Conservation (phyloP, 228 moss, liverwort and hornwort genomes). For the Sphagnum fallax region DNA sequence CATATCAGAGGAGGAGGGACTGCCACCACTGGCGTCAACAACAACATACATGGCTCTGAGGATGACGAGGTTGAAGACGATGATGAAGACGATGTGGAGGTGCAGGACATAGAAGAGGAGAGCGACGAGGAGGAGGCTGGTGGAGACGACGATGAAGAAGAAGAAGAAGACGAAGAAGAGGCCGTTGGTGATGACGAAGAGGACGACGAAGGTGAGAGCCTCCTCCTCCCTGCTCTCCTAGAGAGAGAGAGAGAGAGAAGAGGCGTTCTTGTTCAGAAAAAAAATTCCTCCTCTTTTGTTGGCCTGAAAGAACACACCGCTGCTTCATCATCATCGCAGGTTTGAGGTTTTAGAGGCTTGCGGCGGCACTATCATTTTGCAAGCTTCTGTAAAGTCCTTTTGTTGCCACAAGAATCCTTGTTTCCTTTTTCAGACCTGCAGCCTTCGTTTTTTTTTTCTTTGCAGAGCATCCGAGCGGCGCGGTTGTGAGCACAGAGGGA, state of each 20-base stretch:
- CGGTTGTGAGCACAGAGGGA: slow-evolving; percentile 56
- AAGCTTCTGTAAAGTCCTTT: too few species aligned
- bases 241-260: too few species aligned
- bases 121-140: slow-evolving; percentile 57
- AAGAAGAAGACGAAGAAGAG: slow-evolving; percentile 44
- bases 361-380: too few species aligned
- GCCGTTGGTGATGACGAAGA: slow-evolving; percentile 3
- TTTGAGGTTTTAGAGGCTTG: too few species aligned
- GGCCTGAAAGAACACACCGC: too few species aligned
- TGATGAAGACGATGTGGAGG: slow-evolving; percentile 72
- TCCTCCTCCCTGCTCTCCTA: too few species aligned
- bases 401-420: too few species aligned
- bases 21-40: not conserved
- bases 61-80: slow-evolving; percentile 73
- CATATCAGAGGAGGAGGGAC: slow-evolving; percentile 13
- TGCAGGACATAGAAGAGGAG: slow-evolving; percentile 61
- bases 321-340: too few species aligned
- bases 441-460: not conserved
- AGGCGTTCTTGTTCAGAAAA: too few species aligned
- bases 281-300: too few species aligned
- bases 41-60: slow-evolving; percentile 40
- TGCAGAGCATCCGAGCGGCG: slow-evolving; percentile 55
- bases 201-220: slow-evolving; percentile 31
- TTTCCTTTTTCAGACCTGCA: too few species aligned
- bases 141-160: slow-evolving; percentile 62